Conservation (phyloP, 441 rosid species). For the Raphanus hybrid region DNA sequence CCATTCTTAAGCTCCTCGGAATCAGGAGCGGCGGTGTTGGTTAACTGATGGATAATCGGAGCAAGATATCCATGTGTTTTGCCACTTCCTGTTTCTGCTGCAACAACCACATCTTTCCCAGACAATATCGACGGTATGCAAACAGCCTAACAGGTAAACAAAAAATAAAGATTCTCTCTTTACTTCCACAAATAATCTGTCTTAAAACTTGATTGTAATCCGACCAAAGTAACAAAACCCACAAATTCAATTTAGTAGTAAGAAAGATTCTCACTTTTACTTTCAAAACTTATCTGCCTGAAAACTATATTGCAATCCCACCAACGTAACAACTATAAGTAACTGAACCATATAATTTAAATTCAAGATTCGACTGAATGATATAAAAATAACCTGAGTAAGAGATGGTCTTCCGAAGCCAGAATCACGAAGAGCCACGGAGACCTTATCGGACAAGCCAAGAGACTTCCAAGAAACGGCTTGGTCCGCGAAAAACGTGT, state of each 20-base stretch:
- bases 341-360: not conserved
- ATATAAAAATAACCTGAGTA: constrained; percentile 55
- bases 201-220: not conserved
- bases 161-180: not conserved
- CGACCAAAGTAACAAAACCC: not conserved
- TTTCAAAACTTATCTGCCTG: not conserved
- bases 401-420: constrained; percentile 81
- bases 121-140: constrained; percentile 69
- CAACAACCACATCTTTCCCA: constrained; percentile 87
- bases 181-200: not conserved
- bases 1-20: constrained; percentile 16
- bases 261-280: too few relatives aligned
- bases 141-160: constrained; percentile 57
- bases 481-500: constrained; percentile 74
- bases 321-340: not conserved
- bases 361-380: not conserved
- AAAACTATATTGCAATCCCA: not conserved
- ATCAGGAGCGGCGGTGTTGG: constrained; percentile 22
- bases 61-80: constrained; percentile 84
- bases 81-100: constrained; percentile 98
- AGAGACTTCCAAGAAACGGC: constrained; percentile 79
- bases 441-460: constrained; percentile 69
- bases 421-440: constrained; percentile 63
- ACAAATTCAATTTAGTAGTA: too few relatives aligned
- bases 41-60: constrained; percentile 71